These are phyloP conservation scores for Leccinum ochraceum DNA, from an alignment of 768 basidiomycete genomes.

Conservation along the genomic window DNA sequence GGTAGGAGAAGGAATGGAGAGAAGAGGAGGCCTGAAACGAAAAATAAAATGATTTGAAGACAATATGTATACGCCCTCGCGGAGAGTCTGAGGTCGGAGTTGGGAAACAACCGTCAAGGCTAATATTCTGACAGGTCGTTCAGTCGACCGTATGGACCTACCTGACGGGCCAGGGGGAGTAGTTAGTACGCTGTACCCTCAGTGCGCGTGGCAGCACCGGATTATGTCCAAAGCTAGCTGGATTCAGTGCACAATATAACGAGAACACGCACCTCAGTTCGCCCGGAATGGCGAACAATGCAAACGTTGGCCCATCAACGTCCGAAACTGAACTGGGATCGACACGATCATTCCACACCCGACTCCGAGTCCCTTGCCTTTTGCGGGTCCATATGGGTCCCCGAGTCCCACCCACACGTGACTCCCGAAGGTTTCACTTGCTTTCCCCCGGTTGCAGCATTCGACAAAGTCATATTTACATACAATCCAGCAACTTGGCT, in stretches of 20 bases:
- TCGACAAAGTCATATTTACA: neutral
- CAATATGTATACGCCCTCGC: constrained; percentile 28
- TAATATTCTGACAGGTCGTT: constrained; percentile 21
- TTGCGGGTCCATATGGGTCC: constrained; percentile 46
- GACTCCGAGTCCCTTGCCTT: constrained; percentile 22
- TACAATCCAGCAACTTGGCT: neutral
- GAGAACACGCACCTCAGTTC: constrained; percentile 21
- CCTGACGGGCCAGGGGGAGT: neutral
- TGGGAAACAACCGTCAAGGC: constrained; percentile 26
- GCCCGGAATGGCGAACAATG: constrained; percentile 34
- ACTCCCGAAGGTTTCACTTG: constrained; percentile 21
- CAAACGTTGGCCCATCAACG: neutral
- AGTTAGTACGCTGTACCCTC: constrained; percentile 3
- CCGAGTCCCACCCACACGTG: constrained; percentile 25
- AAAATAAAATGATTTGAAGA: constrained; percentile 29
- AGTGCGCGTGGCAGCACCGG: neutral
- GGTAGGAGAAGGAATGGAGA: constrained; percentile 7
- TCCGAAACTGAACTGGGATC: constrained; percentile 1
- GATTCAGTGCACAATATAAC: constrained; percentile 29
- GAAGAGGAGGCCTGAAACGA: constrained; percentile 26
- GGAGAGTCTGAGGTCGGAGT: constrained; percentile 35
- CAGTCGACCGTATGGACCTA: neutral
- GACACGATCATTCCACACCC: constrained; percentile 6
- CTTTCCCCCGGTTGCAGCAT: neutral
- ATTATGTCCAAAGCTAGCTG: constrained; percentile 11